Conservation (phyloP, 176 grass and related monocot genomes). For the Tillandsia fasciculata region DNA sequence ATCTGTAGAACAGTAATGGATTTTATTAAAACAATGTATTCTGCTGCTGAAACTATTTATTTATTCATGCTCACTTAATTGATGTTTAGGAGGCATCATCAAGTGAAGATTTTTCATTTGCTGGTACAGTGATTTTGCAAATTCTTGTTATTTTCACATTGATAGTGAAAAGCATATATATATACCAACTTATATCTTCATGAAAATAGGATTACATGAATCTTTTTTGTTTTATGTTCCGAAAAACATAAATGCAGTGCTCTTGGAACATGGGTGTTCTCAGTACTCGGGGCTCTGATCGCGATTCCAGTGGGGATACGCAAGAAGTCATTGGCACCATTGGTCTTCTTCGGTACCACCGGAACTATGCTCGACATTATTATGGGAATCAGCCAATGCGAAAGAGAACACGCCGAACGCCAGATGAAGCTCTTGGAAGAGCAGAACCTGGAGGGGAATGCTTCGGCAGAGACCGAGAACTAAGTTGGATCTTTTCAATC, state of each 20-base stretch:
- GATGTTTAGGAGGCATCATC: no score
- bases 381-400: constrained; percentile 84
- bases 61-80: no score
- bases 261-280: constrained; percentile 93
- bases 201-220: no score
- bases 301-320: constrained; percentile 93
- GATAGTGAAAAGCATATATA: no score
- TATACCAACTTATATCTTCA: no score
- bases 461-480: constrained; percentile 23
- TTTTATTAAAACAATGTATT: no score
- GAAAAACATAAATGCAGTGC: constrained; percentile 45
- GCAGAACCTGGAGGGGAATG: constrained; percentile 28
- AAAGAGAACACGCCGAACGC: constrained; percentile 72
- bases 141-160: no score
- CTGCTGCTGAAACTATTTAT: no score
- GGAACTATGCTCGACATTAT: constrained; percentile 99
- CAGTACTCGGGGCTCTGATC: constrained; percentile 66
- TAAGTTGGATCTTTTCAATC: constrained; percentile 7
- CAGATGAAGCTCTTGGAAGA: constrained; percentile 85
- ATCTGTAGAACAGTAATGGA: no score
- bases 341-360: constrained; percentile 85
- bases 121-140: no score
- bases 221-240: no score
- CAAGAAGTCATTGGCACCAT: constrained; percentile 69
- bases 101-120: no score